phyloP scores from a whole-genome alignment of 345 rosid species.

The Nephelium lappaceum region DNA sequence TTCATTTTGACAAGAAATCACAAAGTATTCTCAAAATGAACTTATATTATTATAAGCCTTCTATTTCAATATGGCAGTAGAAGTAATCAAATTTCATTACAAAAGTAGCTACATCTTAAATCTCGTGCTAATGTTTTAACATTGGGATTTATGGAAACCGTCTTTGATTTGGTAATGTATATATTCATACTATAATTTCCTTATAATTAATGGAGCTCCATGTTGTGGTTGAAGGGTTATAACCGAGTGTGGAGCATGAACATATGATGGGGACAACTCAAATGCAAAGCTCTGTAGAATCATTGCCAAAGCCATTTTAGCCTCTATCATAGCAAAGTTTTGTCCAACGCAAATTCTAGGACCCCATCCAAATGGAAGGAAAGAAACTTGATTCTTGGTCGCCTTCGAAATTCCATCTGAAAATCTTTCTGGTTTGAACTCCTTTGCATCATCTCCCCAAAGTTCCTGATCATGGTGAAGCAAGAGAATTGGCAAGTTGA shows the following conservation, averaged over 20 bases:
- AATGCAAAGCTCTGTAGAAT: constrained; percentile 22
- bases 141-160: too few relatives aligned
- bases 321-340: constrained; percentile 32
- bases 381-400: constrained; percentile 21
- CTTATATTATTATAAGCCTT: too few relatives aligned
- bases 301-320: constrained; percentile 25
- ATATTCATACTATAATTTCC: too few relatives aligned
- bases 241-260: constrained; percentile 10
- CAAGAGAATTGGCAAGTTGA: constrained; percentile 23
- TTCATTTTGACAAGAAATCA: too few relatives aligned
- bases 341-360: constrained; percentile 41
- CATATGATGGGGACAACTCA: constrained; percentile 32
- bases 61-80: too few relatives aligned
- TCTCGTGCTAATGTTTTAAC: too few relatives aligned
- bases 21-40: too few relatives aligned
- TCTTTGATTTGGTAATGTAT: too few relatives aligned
- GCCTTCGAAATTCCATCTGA: constrained; percentile 40
- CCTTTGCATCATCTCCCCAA: constrained; percentile 42
- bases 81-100: too few relatives aligned
- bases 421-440: constrained; percentile 42
- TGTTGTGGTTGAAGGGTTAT: constrained; percentile 24
- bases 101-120: too few relatives aligned
- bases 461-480: constrained; percentile 35
- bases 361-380: constrained; percentile 34
- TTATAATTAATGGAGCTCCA: constrained; percentile 27